phyloP scores from a whole-genome alignment of 2,329 filamentous ascomycete genomes.

The Sclerotinia borealis region DNA sequence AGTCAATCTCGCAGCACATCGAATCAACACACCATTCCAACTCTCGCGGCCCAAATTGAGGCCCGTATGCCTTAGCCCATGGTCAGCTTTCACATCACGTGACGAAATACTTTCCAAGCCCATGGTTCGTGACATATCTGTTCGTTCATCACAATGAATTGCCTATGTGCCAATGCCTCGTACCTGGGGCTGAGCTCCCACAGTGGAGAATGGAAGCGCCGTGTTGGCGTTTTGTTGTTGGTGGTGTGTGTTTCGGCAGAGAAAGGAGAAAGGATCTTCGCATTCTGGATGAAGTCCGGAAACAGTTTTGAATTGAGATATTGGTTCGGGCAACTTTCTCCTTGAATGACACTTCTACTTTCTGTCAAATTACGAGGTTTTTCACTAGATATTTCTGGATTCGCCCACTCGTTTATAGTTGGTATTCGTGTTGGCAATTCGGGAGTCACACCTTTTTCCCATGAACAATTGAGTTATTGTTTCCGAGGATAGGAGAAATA shows the following conservation, averaged over 20 bases:
- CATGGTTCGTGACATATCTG: not conserved
- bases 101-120: not conserved
- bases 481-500: not conserved
- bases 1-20: not conserved
- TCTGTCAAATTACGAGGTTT: not conserved
- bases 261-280: not conserved
- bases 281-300: not conserved
- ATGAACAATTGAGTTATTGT: not conserved
- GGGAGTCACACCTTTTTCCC: not conserved
- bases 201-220: not conserved
- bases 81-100: constrained; percentile 7
- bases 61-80: constrained; percentile 5
- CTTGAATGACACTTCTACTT: not conserved
- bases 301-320: not conserved
- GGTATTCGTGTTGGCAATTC: not conserved
- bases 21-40: constrained; percentile 1
- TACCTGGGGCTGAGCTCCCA: not conserved
- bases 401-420: not conserved
- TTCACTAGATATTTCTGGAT: not conserved
- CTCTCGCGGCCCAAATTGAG: constrained; percentile 10
- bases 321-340: not conserved
- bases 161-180: not conserved
- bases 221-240: not conserved
- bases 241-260: not conserved
- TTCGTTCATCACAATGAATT: not conserved